Evolutionary conservation across 805 yeast species (phyloP).

Genomic region (Spathaspora passalidarum): DNA sequence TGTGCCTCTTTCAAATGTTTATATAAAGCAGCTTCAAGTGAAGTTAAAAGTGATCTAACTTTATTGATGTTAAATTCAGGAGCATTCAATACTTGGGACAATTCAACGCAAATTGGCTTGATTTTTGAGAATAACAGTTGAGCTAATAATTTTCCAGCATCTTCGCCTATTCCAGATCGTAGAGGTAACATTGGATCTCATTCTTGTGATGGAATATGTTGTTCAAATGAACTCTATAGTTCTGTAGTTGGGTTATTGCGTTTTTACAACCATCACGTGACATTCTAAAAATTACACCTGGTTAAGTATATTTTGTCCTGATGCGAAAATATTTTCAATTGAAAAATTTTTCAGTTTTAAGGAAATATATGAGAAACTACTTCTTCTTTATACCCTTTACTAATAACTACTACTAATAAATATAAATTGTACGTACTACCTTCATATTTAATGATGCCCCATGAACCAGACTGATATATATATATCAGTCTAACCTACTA

Average conservation of each 20-base stretch:
- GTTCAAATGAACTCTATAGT: not conserved
- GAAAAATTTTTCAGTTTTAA: not conserved
- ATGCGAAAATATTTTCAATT: no score
- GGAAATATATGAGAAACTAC: not conserved
- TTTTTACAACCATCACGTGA: no score
- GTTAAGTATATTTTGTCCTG: no score
- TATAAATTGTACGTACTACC: not conserved
- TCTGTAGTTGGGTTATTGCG: no score
- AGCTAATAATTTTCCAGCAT: slow-evolving; percentile 13
- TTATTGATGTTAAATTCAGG: slow-evolving; percentile 8
- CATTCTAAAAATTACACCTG: no score
- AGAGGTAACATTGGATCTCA: not conserved
- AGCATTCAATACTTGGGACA: slow-evolving; percentile 21
- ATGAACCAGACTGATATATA: not conserved
- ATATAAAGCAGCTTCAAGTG: slow-evolving; percentile 2
- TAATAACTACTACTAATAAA: not conserved
- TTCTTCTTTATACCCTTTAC: not conserved
- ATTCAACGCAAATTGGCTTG: slow-evolving; percentile 29
- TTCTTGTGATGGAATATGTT: not conserved
- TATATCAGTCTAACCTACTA: not conserved
- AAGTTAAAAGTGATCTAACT: slow-evolving; percentile 5
- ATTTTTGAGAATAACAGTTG: slow-evolving; percentile 25
- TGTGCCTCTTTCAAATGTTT: not conserved
- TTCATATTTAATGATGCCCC: not conserved
- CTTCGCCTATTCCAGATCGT: not conserved